Evolutionary conservation across 805 yeast species (phyloP), one percentile per base, ranked within the genome.

Genomic region (Cyberlindnera sargentensis): DNA sequence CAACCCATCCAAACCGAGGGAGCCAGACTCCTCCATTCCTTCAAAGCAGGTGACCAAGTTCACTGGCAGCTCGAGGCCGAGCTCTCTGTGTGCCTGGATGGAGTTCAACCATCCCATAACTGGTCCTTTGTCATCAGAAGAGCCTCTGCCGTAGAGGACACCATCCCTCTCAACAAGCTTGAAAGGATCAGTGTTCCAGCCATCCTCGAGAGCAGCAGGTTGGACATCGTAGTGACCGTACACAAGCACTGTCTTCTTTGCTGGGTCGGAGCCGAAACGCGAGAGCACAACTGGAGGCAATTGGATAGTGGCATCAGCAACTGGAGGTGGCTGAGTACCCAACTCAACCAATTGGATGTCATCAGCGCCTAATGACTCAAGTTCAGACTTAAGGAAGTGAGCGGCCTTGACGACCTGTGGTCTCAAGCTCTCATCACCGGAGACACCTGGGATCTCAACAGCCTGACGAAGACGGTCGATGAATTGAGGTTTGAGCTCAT

Each of bases 11-110:
- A 93, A 75, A 31, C 98, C 98, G 40, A 87, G 66, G 31, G 96
- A 88, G 25, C 99, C 99, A 50, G 90, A 81, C 69, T 93, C 99
- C 69, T 93, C 99, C 99, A 93, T 93, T 48, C 99, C 98, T 69
- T 93, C 99, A 58, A 93, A 93, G 66, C 96, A 88, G 62, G 85
- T 83, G 40, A 89, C 76, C 56, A 93, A 67, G 69, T 93, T 93
- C 49, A 93, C 97, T 20, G 99, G 99, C 46, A 93, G 73, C 50
- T 90, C 96, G 58, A 86, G 60, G 23, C 87, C 89, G 45, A 87
- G 75, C 53, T 80, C 84, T 45, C 75, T 80, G 68, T 93, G 97
- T 11, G 99, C 97, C 68, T 90, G 84, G 36, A 93, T 73, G 34
- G 82, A 83, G 63, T 93, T 91, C 62, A 93, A 75, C 99, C 99